These are phyloP conservation scores for Lentinula boryana DNA, from an alignment of 768 basidiomycete species.

Conservation along the genomic window DNA sequence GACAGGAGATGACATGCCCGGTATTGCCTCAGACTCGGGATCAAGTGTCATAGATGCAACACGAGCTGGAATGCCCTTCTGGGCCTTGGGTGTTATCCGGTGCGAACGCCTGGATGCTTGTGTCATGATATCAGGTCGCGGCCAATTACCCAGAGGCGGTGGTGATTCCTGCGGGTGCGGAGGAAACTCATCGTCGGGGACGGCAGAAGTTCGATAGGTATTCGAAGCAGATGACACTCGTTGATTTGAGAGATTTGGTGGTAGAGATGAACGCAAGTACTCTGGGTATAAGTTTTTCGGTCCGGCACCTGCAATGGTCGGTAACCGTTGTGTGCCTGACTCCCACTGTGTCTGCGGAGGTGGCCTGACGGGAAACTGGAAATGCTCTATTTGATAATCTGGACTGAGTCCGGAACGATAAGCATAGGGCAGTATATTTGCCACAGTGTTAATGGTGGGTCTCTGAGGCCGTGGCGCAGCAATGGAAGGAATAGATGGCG, in stretches of 20 bases:
- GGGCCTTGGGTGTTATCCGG: slow-evolving; percentile 14
- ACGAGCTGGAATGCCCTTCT: slow-evolving; percentile 4
- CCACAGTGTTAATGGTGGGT: slow-evolving; percentile 21
- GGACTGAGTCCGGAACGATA: slow-evolving; percentile 32
- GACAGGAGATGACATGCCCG: background rate
- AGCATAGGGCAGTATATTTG: slow-evolving; percentile 19
- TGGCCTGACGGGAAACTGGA: slow-evolving; percentile 22
- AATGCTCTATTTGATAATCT: slow-evolving; percentile 46
- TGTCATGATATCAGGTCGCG: slow-evolving; percentile 34
- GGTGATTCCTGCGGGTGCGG: slow-evolving; percentile 22
- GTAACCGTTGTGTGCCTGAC: slow-evolving; percentile 10
- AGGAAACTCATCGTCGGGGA: background rate
- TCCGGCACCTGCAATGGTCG: background rate
- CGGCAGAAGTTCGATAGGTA: background rate
- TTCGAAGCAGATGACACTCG: slow-evolving; percentile 2
- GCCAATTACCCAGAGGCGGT: slow-evolving; percentile 51
- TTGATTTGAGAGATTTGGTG: slow-evolving; percentile 15
- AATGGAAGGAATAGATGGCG: slow-evolving; percentile 35
- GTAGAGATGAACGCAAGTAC: slow-evolving; percentile 8
- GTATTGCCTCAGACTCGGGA: background rate
- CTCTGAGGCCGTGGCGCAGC: slow-evolving; percentile 39
- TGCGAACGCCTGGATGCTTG: slow-evolving; percentile 24
- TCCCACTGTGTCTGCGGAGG: background rate
- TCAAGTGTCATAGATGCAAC: background rate
- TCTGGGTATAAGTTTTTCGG: background rate